Conservation (phyloP, 768 basidiomycete species). For the Boletus tylopilopsis region DNA sequence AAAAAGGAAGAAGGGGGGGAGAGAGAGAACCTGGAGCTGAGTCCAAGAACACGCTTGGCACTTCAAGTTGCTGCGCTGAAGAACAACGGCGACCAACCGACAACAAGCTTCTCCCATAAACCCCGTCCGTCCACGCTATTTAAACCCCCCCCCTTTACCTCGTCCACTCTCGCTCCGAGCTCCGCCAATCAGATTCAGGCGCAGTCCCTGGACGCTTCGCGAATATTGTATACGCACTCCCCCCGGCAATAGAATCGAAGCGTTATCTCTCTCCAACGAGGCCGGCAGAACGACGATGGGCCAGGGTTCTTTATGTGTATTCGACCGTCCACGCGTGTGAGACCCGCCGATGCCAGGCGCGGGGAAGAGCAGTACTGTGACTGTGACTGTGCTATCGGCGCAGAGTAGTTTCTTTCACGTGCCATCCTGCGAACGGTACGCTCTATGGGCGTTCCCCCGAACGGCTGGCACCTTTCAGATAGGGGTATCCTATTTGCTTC, state of each 20-base stretch:
- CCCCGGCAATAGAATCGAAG: conserved; percentile 10
- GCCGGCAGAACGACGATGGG: not conserved
- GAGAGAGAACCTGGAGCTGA: no score
- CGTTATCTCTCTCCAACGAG: conserved; percentile 16
- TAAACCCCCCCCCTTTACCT: conserved; percentile 11
- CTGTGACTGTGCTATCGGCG: not conserved
- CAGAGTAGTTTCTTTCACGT: no score
- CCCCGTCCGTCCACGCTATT: conserved; percentile 17
- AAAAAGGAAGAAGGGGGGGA: not conserved
- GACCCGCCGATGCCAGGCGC: conserved; percentile 1
- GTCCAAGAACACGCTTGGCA: no score
- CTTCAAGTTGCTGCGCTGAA: no score
- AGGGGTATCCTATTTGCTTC: no score
- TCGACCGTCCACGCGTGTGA: not conserved
- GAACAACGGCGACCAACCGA: not conserved
- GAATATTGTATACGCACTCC: not conserved
- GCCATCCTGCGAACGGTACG: not conserved
- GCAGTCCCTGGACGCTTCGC: conserved; percentile 15
- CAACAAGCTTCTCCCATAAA: conserved; percentile 2
- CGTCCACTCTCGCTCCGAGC: conserved; percentile 23
- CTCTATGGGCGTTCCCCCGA: no score
- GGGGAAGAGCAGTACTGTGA: not conserved
- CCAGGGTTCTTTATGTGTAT: not conserved
- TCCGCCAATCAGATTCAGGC: conserved; percentile 15
- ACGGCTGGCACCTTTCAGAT: no score